phyloP scores from a whole-genome alignment of 2,329 filamentous ascomycete species.

The Colletotrichum lentis region DNA sequence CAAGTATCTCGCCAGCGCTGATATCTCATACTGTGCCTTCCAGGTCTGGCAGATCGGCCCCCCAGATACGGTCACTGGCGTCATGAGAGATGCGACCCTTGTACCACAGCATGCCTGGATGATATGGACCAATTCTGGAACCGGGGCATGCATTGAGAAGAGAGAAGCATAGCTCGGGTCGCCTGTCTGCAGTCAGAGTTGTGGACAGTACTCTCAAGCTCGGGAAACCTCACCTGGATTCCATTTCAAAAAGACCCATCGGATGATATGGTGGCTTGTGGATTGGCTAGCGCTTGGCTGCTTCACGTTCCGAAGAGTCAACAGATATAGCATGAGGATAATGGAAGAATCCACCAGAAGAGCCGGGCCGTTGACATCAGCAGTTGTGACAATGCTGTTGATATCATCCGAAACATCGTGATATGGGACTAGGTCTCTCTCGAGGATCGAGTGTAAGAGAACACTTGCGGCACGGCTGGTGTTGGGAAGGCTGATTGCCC shows the following conservation, averaged over 20 bases:
- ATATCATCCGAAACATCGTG: constrained; percentile 73
- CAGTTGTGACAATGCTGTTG: constrained; percentile 75
- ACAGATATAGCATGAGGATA: constrained; percentile 73
- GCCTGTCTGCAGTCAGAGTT: constrained; percentile 51
- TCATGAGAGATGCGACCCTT: constrained; percentile 45
- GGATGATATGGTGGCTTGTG: constrained; percentile 75
- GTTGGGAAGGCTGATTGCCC: constrained; percentile 73
- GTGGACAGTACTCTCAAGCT: background rate
- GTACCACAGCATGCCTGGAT: constrained; percentile 74
- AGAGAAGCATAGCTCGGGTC: constrained; percentile 74
- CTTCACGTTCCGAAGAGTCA: constrained; percentile 71
- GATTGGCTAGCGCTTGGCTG: constrained; percentile 73
- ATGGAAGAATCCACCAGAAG: constrained; percentile 82
- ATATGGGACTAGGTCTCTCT: constrained; percentile 71
- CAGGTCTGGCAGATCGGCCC: constrained; percentile 59
- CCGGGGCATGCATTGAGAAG: constrained; percentile 69
- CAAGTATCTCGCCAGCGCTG: constrained; percentile 61
- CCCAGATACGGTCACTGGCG: constrained; percentile 52
- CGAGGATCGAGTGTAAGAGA: constrained; percentile 73
- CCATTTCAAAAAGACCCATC: constrained; percentile 87
- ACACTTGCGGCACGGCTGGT: constrained; percentile 81
- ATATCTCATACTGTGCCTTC: constrained; percentile 54
- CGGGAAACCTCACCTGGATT: constrained; percentile 69
- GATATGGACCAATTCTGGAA: constrained; percentile 72
- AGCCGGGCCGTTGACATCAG: constrained; percentile 83